Conservation (phyloP, 1,139 yeast genomes). For the Ashbya aceris region DNA sequence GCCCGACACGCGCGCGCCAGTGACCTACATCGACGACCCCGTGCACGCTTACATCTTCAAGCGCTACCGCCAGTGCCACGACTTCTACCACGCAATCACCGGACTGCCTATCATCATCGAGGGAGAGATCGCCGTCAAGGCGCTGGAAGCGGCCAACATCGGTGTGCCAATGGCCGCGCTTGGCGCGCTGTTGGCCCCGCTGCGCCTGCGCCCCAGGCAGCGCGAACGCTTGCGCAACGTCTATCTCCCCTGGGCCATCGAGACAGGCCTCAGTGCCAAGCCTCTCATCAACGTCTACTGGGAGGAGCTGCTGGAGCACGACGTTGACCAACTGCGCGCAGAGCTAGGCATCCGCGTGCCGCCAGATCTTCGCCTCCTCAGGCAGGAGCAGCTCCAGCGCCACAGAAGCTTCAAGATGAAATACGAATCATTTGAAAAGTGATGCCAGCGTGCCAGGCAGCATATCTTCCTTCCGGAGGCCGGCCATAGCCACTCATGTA, state of each 20-base stretch:
- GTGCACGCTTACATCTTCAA: constrained; percentile 88
- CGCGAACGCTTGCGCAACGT: constrained; percentile 40
- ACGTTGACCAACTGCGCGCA: constrained; percentile 61
- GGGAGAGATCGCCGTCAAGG: constrained; percentile 91
- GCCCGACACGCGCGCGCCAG: constrained; percentile 89
- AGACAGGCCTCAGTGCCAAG: constrained; percentile 62
- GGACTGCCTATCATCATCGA: constrained; percentile 87
- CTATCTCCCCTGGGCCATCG: constrained; percentile 85
- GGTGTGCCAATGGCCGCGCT: constrained; percentile 95
- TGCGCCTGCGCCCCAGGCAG: constrained; percentile 50
- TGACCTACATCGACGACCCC: constrained; percentile 77
- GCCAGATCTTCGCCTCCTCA: constrained; percentile 66
- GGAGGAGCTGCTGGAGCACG: constrained; percentile 74
- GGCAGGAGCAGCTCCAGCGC: constrained; percentile 33
- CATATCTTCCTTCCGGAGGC: no score
- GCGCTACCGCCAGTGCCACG: constrained; percentile 93
- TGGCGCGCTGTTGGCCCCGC: constrained; percentile 82
- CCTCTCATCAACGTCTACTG: constrained; percentile 85
- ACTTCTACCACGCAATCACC: constrained; percentile 87
- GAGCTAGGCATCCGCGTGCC: constrained; percentile 54
- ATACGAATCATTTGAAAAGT: constrained; percentile 16
- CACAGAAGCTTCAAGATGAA: constrained; percentile 21
- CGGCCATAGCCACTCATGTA: no score
- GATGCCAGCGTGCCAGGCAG: no score
- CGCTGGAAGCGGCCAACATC: constrained; percentile 83